A percentile compares a stretch with the other conserved stretches of the same genome.
phyloP scores from a whole-genome alignment of 2,329 filamentous ascomycete species.

The Pestalotiopsis sp. region DNA sequence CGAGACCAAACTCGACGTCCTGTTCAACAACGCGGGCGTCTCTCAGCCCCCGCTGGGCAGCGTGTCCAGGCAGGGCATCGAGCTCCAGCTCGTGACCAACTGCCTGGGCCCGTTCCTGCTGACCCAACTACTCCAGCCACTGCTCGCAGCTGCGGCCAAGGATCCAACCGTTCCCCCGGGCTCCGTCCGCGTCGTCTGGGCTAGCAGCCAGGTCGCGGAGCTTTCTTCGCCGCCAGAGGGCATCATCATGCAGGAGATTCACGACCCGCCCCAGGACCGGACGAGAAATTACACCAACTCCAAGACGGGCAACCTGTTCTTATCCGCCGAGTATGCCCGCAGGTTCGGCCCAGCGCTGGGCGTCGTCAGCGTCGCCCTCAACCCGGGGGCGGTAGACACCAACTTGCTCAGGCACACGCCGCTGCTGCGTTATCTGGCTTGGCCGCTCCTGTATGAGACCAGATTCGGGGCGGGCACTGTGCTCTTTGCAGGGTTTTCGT shows the following conservation, averaged over 20 bases:
- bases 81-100: conserved; percentile 27
- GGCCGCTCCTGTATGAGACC: not conserved
- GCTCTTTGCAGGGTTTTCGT: not conserved
- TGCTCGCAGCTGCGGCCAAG: conserved; percentile 14
- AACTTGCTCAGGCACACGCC: not conserved
- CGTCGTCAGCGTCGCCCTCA: not conserved
- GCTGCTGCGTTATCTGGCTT: not conserved
- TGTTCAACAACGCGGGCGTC: conserved; percentile 40
- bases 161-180: not conserved
- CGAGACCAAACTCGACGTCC: conserved; percentile 31
- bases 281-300: not conserved
- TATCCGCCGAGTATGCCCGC: not conserved
- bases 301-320: not conserved
- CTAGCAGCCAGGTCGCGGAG: not conserved
- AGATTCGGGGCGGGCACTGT: not conserved
- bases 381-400: not conserved
- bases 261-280: not conserved
- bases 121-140: conserved; percentile 22
- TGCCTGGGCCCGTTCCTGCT: conserved; percentile 25
- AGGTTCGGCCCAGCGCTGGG: not conserved
- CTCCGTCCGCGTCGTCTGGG: not conserved
- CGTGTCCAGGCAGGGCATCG: conserved; percentile 31
- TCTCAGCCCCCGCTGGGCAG: conserved; percentile 32
- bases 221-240: not conserved
- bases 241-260: not conserved